Percentiles rank a stretch among this genome's conserved stretches.
phyloP scores from a whole-genome alignment of 1,284 basidiomycete genomes.

The Cryptococcus sp. region DNA sequence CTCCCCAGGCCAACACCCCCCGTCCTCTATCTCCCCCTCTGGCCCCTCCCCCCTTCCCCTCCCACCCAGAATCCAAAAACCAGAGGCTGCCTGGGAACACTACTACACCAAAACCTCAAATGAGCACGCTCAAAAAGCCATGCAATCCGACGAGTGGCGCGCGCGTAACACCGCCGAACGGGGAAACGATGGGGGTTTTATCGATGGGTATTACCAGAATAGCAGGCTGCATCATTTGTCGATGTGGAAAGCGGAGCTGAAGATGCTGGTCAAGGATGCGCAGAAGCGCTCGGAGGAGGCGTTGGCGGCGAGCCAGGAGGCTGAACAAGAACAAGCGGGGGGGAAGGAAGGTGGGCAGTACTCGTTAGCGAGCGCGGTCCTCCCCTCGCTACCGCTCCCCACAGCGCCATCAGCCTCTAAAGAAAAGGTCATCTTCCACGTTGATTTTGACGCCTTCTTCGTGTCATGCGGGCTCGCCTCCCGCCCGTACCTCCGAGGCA shows the following conservation, averaged over 20 bases:
- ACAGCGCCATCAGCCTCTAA: neutral
- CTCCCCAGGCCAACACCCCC: constrained; percentile 22
- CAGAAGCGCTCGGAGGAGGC: constrained; percentile 62
- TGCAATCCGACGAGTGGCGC: constrained; percentile 80
- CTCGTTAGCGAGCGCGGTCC: constrained; percentile 24
- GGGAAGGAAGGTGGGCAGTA: neutral
- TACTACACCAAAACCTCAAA: constrained; percentile 60
- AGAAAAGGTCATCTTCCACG: constrained; percentile 79
- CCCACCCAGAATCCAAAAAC: constrained; percentile 48
- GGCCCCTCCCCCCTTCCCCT: constrained; percentile 30
- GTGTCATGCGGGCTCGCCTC: constrained; percentile 80
- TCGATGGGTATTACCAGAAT: constrained; percentile 85
- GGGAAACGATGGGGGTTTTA: constrained; percentile 72
- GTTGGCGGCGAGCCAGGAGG: neutral
- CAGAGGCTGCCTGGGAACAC: constrained; percentile 32
- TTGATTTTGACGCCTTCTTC: constrained; percentile 97
- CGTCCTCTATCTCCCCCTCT: neutral
- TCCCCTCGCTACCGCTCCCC: constrained; percentile 19
- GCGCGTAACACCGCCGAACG: constrained; percentile 71
- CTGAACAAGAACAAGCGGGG: neutral
- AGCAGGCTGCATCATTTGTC: constrained; percentile 82
- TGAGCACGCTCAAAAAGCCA: constrained; percentile 65
- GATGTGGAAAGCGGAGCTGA: constrained; percentile 88
- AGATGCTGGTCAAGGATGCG: constrained; percentile 72
- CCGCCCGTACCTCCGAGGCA: constrained; percentile 73